Percentiles rank a stretch among this genome's conserved stretches.
phyloP scores from a whole-genome alignment of 345 rosid species.

The Cardiospermum halicacabum region DNA sequence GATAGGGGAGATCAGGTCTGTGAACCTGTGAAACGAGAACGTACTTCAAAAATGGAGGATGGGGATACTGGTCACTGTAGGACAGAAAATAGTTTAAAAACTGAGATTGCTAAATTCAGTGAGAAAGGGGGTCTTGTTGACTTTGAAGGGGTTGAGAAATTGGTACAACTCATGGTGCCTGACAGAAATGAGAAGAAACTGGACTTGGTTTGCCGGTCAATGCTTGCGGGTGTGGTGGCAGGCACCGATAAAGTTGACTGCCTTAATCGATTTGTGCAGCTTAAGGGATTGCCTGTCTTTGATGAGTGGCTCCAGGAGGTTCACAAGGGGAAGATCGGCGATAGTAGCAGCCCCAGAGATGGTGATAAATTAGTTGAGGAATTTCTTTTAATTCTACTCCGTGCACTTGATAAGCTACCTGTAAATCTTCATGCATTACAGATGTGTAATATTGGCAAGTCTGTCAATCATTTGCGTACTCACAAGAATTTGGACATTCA shows the following conservation, averaged over 20 bases:
- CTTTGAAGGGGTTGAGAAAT: conserved; percentile 67
- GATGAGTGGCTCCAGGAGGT: conserved; percentile 98
- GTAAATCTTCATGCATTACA: conserved; percentile 87
- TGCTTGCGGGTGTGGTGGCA: conserved; percentile 73
- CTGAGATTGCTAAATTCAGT: conserved; percentile 62
- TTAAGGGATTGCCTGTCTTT: conserved; percentile 70
- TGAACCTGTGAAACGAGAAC: conserved; percentile 65
- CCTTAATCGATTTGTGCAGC: conserved; percentile 73
- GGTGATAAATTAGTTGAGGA: conserved; percentile 65
- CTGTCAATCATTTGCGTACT: conserved; percentile 82
- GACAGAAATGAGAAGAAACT: conserved; percentile 67
- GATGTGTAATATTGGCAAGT: conserved; percentile 82
- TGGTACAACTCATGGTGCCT: conserved; percentile 68
- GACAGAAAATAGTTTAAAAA: conserved; percentile 46
- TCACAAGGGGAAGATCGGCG: conserved; percentile 81
- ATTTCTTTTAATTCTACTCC: conserved; percentile 66
- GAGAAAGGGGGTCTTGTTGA: conserved; percentile 80
- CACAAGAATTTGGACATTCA: conserved; percentile 80
- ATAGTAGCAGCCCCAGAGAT: conserved; percentile 59
- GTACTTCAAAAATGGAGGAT: conserved; percentile 50
- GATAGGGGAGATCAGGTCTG: conserved; percentile 70
- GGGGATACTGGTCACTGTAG: conserved; percentile 45
- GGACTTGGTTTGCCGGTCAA: conserved; percentile 54
- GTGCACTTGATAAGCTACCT: conserved; percentile 87
- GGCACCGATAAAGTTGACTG: conserved; percentile 79